phyloP scores from a whole-genome alignment of 2,329 filamentous ascomycete genomes.

The Alternaria hordeiaustralica region DNA sequence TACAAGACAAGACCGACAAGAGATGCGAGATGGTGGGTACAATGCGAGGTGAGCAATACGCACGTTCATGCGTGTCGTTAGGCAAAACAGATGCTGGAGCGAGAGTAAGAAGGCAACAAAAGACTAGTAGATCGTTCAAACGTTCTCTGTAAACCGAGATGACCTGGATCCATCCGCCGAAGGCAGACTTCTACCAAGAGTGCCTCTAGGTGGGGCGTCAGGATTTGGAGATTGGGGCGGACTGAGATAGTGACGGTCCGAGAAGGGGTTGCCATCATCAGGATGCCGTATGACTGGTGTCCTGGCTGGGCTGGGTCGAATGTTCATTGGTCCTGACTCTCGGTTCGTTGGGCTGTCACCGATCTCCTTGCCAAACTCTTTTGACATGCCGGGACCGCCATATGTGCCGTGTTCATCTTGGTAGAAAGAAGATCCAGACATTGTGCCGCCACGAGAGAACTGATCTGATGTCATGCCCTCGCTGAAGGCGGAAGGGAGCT shows the following conservation, averaged over 20 bases:
- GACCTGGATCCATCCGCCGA: slow-evolving; percentile 55
- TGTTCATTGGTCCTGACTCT: slow-evolving; percentile 32
- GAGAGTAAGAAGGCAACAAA: slow-evolving; percentile 32
- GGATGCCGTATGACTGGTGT: slow-evolving; percentile 64
- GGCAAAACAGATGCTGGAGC: slow-evolving; percentile 23
- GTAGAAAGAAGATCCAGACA: slow-evolving; percentile 53
- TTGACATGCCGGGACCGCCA: slow-evolving; percentile 35
- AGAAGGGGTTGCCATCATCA: slow-evolving; percentile 35
- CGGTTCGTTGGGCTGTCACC: slow-evolving; percentile 29
- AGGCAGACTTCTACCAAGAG: slow-evolving; percentile 52
- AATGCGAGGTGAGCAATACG: slow-evolving; percentile 24
- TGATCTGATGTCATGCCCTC: slow-evolving; percentile 54
- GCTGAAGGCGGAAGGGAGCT: slow-evolving; percentile 57
- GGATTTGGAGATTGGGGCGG: slow-evolving; percentile 49
- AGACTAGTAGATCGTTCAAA: slow-evolving; percentile 34
- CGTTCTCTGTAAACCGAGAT: slow-evolving; percentile 57
- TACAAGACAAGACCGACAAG: slow-evolving; percentile 24
- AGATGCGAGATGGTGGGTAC: slow-evolving; percentile 10
- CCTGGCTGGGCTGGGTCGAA: slow-evolving; percentile 66
- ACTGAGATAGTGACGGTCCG: slow-evolving; percentile 38
- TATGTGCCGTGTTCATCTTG: slow-evolving; percentile 54
- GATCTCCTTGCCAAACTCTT: slow-evolving; percentile 38
- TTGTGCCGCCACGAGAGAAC: slow-evolving; percentile 37
- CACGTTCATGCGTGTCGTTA: slow-evolving; percentile 37
- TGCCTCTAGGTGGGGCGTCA: slow-evolving; percentile 33